Percentiles rank a stretch among this genome's conserved stretches.
These are phyloP conservation scores for Candida ovalis DNA, from an alignment of 805 yeast genomes.

Conservation along the genomic window DNA sequence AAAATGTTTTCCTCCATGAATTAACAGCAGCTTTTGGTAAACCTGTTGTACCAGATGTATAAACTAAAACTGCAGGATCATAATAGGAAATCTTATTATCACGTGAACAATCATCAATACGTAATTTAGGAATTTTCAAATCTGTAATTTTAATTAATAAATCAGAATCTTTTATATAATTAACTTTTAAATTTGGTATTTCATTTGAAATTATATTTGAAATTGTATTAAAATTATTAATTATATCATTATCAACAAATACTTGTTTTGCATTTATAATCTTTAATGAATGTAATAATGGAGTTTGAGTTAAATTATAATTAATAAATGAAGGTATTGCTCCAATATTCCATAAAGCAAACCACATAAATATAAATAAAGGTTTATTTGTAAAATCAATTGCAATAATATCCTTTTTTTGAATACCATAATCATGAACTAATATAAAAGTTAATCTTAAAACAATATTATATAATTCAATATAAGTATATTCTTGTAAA, in stretches of 20 bases:
- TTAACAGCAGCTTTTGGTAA: constrained; percentile 90
- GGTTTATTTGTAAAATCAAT: constrained; percentile 82
- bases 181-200: constrained; percentile 27
- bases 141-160: constrained; percentile 2
- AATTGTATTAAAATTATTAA: constrained; percentile 42
- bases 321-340: constrained; percentile 86
- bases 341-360: constrained; percentile 87
- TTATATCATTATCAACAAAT: constrained; percentile 67
- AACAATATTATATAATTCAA: constrained; percentile 62
- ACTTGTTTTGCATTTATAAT: constrained; percentile 62
- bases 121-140: constrained; percentile 39
- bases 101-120: constrained; percentile 56
- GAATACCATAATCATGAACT: constrained; percentile 57
- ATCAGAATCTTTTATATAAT: constrained; percentile 17
- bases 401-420: constrained; percentile 66
- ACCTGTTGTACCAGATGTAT: constrained; percentile 94
- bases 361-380: constrained; percentile 72
- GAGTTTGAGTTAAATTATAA: constrained; percentile 68
- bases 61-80: constrained; percentile 68
- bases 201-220: constrained; percentile 31
- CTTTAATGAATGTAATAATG: constrained; percentile 76
- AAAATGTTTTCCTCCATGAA: constrained; percentile 81
- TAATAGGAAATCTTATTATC: constrained; percentile 54
- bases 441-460: constrained; percentile 65
- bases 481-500: constrained; percentile 63